Conservation (phyloP, 140 eudicot genomes). For the Bidens hawaiensis region DNA sequence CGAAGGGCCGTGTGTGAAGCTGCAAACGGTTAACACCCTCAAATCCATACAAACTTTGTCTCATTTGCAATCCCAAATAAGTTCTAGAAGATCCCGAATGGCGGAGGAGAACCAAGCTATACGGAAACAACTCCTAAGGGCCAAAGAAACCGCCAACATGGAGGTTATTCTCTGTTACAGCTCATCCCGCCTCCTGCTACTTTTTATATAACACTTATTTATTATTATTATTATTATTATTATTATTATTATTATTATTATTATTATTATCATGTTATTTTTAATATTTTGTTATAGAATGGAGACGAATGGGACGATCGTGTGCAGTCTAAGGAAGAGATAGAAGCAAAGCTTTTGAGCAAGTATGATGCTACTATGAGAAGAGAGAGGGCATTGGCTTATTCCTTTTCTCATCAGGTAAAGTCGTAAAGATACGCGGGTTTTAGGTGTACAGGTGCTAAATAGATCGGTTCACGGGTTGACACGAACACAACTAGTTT, state of each 20-base stretch:
- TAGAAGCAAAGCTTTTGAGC: slow-evolving; percentile 51
- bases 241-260: no score
- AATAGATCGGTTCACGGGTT: background rate
- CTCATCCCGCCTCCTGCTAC: background rate
- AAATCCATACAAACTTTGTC: slow-evolving; percentile 48
- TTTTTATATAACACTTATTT: background rate
- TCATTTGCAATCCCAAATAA: slow-evolving; percentile 60
- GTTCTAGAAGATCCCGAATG: slow-evolving; percentile 53
- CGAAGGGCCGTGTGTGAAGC: slow-evolving; percentile 47
- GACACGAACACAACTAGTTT: background rate
- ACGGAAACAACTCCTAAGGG: slow-evolving; percentile 53
- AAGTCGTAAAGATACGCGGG: background rate
- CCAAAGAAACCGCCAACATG: slow-evolving; percentile 44
- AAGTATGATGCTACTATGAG: slow-evolving; percentile 69
- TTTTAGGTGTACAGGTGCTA: no score
- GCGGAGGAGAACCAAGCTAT: slow-evolving; percentile 64
- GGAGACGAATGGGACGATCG: slow-evolving; percentile 67
- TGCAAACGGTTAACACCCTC: slow-evolving; percentile 55
- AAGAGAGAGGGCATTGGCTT: slow-evolving; percentile 77
- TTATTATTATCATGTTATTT: no score
- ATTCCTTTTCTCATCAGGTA: slow-evolving; percentile 79
- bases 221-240: background rate
- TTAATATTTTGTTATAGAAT: no score
- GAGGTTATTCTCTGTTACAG: slow-evolving; percentile 29
- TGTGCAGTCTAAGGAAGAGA: slow-evolving; percentile 62